A percentile compares a stretch with the other conserved stretches of the same genome.
Evolutionary conservation across 2,329 filamentous ascomycete species (phyloP).

Genomic region (Aspergillus japonicus): DNA sequence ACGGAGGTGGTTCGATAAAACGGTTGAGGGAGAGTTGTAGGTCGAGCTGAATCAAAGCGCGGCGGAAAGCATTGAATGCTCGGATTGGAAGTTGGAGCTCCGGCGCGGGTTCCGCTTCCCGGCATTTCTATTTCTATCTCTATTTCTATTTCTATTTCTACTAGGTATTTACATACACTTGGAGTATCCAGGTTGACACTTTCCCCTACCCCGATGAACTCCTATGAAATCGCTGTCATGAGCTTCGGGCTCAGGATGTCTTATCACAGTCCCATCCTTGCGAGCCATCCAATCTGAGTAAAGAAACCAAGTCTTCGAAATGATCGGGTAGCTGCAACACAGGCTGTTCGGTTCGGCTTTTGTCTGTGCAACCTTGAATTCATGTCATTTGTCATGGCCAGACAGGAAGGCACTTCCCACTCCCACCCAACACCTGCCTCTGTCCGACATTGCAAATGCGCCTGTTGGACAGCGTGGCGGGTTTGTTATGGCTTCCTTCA

Average conservation of each 20-base stretch:
- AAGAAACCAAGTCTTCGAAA: neutral
- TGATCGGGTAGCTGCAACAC: neutral
- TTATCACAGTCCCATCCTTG: too few species aligned
- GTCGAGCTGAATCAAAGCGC: neutral
- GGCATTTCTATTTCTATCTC: neutral
- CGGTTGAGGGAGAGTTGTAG: neutral
- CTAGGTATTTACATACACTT: too few species aligned
- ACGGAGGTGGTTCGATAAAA: neutral
- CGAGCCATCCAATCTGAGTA: too few species aligned
- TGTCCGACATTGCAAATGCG: slow-evolving; percentile 20
- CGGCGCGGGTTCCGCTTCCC: neutral
- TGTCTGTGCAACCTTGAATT: neutral
- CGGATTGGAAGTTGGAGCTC: neutral
- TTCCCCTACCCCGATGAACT: neutral
- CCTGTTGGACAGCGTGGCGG: neutral
- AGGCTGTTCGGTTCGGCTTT: neutral
- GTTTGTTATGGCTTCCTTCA: neutral
- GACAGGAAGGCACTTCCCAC: slow-evolving; percentile 14
- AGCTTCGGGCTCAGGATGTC: too few species aligned
- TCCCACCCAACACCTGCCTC: slow-evolving; percentile 7
- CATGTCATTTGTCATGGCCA: slow-evolving; percentile 3
- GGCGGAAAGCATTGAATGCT: neutral
- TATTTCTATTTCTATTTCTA: too few species aligned
- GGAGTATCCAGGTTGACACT: neutral
- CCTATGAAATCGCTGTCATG: too few species aligned